phyloP scores from a whole-genome alignment of 2,329 filamentous ascomycete species.

The Monosporascus sp. region DNA sequence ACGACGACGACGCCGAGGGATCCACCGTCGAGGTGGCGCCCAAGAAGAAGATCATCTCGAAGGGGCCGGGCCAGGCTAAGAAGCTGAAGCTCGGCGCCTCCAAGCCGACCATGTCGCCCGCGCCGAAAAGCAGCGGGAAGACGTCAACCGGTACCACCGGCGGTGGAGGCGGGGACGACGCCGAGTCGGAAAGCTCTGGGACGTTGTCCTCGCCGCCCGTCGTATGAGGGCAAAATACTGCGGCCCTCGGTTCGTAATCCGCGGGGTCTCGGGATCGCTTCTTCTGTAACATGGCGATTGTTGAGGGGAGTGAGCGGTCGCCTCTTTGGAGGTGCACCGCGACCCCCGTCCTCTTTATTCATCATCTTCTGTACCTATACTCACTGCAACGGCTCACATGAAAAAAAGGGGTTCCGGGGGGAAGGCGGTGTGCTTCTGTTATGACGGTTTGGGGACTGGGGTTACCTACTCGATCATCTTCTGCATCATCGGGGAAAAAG shows the following conservation, averaged over 20 bases:
- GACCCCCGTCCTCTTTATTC: neutral
- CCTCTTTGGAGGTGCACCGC: neutral
- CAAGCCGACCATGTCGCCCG: constrained; percentile 44
- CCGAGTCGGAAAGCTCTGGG: constrained; percentile 52
- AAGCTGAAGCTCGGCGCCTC: constrained; percentile 38
- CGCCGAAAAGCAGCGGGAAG: constrained; percentile 45
- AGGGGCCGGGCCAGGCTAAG: constrained; percentile 38
- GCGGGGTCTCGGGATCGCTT: neutral
- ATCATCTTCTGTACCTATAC: neutral
- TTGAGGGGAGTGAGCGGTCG: neutral
- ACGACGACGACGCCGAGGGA: constrained; percentile 31
- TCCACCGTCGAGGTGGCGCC: constrained; percentile 36
- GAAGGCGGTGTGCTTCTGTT: constrained; percentile 3
- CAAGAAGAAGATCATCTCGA: constrained; percentile 35
- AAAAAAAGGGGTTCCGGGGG: neutral
- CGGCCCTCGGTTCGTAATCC: neutral
- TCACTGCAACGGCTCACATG: neutral
- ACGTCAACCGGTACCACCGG: constrained; percentile 20
- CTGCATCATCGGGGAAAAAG: constrained; percentile 15
- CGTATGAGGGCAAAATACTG: constrained; percentile 10
- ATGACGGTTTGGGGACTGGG: neutral
- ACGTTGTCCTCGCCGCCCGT: constrained; percentile 50
- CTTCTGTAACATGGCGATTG: neutral
- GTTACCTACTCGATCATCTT: constrained; percentile 7
- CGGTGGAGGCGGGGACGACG: constrained; percentile 33